Evolutionary conservation across 2,329 filamentous ascomycete genomes (phyloP), one percentile per base, ranked within the genome.

Genomic region (Madurella fahalii): DNA sequence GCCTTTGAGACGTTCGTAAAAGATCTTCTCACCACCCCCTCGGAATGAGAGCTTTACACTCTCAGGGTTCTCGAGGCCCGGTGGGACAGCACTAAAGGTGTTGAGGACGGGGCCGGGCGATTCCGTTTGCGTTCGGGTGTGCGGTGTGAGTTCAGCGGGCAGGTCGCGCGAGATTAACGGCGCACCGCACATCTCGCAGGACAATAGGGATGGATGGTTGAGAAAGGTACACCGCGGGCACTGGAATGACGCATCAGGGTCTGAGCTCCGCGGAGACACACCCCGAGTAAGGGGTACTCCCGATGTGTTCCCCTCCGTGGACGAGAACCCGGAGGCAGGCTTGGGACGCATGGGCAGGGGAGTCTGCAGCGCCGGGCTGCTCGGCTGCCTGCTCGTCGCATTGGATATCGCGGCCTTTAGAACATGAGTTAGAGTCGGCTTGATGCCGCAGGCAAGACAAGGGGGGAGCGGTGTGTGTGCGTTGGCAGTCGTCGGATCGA

Each of bases 221-320:
- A 87, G 79, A 65, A 97, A 97, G 1, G 94, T 99, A 68, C 94
- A 99, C 58, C 94, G 80, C 8, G 90, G 89, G 65, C 94, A 99
- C 51, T 82, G 75, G 57, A 85, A 81, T 1, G 74, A 74, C 2
- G 75, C 70, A 50, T 72, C 62, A 18, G 65, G 64, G 60, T 71
- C 67, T 50, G 69, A 55, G 13, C 58, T 57, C 16, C 56, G 55
- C 4, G 61, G 58, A 2, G 60, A 54, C 5, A 60, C 40, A 8
- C 46, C 32, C 2, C 48, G 54, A 9, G 17, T 45, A 9, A 42
- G 50, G 13, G 57, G 47, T 9, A 58, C 53, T 4, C 15, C 53
- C 32, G 20, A 62, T n/a, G 37, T 60, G 59, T 37, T 54, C 40
- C 9, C 40, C 18, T 51, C 54, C 8, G 30, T 52, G 12, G 47